Percentiles rank a stretch among this genome's conserved stretches.
These are phyloP conservation scores for Dalechampia spathulata DNA, from an alignment of 441 rosid species.

Conservation along the genomic window DNA sequence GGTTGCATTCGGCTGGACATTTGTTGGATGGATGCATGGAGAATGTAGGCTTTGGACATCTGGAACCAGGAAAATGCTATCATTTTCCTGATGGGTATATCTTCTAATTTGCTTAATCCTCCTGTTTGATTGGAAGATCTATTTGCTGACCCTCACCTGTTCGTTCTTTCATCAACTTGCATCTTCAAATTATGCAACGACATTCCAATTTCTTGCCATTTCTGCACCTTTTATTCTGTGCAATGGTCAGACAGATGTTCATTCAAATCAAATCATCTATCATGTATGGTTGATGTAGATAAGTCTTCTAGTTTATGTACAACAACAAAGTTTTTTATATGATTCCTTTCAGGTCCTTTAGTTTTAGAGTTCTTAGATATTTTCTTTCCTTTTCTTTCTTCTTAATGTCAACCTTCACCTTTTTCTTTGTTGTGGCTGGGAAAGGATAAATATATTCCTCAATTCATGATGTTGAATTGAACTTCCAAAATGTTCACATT, in stretches of 20 bases:
- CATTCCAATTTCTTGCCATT: too few species aligned
- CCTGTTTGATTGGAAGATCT: too few species aligned
- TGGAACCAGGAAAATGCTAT: slow-evolving; percentile 66
- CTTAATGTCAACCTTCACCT: neutral
- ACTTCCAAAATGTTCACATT: neutral
- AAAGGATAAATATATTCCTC: neutral
- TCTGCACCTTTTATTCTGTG: neutral
- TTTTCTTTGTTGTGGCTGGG: neutral
- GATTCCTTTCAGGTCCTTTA: neutral
- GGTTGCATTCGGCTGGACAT: slow-evolving; percentile 91
- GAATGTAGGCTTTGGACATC: slow-evolving; percentile 58
- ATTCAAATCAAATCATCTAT: neutral
- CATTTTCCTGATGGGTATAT: slow-evolving; percentile 83
- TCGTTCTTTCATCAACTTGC: neutral
- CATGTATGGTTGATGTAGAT: neutral
- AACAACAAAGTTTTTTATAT: neutral
- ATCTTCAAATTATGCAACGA: neutral
- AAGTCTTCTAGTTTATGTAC: neutral
- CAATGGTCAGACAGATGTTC: neutral
- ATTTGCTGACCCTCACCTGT: too few species aligned
- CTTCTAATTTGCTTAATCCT: slow-evolving; percentile 1
- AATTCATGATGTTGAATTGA: neutral
- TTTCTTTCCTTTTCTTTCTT: too few species aligned
- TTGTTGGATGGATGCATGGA: slow-evolving; percentile 51
- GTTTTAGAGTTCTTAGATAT: neutral